Evolutionary conservation across 768 basidiomycete species (phyloP).

Genomic region (Collybiopsis luxurians): DNA sequence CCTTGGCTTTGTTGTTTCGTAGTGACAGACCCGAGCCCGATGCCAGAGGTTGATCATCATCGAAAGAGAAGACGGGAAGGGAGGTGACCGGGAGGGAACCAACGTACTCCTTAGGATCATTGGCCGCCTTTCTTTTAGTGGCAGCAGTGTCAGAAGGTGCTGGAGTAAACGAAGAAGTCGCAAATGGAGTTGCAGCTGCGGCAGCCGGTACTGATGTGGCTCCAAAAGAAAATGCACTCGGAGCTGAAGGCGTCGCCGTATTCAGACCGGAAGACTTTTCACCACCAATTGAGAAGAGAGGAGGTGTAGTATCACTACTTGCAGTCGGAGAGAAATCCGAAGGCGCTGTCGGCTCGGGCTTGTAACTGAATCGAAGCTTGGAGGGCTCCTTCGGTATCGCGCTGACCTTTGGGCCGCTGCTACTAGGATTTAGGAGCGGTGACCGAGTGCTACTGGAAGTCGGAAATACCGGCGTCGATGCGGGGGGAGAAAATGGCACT

Average conservation of each 20-base stretch:
- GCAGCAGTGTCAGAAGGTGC: constrained; percentile 20
- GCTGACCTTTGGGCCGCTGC: constrained; percentile 41
- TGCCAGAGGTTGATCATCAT: constrained; percentile 19
- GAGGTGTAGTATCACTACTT: not conserved
- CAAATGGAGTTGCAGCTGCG: constrained; percentile 9
- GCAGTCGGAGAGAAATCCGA: not conserved
- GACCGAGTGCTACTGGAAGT: not conserved
- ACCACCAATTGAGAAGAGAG: no score
- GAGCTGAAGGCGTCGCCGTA: not conserved
- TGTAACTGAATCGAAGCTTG: constrained; percentile 72
- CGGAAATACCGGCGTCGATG: constrained; percentile 4
- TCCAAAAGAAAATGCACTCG: constrained; percentile 13
- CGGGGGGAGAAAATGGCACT: constrained; percentile 13
- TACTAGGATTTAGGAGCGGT: constrained; percentile 17
- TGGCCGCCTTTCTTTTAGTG: constrained; percentile 5
- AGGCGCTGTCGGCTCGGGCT: constrained; percentile 37
- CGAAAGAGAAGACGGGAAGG: constrained; percentile 37
- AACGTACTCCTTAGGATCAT: constrained; percentile 28
- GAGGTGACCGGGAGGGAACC: constrained; percentile 23
- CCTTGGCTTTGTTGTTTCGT: constrained; percentile 21
- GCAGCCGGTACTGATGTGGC: not conserved
- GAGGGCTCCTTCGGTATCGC: constrained; percentile 72
- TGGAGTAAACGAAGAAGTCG: constrained; percentile 24
- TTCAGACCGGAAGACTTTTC: not conserved
- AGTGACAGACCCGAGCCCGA: constrained; percentile 20